These are phyloP conservation scores for Tricholoma saponaceum DNA, from an alignment of 768 basidiomycete species.

Conservation along the genomic window DNA sequence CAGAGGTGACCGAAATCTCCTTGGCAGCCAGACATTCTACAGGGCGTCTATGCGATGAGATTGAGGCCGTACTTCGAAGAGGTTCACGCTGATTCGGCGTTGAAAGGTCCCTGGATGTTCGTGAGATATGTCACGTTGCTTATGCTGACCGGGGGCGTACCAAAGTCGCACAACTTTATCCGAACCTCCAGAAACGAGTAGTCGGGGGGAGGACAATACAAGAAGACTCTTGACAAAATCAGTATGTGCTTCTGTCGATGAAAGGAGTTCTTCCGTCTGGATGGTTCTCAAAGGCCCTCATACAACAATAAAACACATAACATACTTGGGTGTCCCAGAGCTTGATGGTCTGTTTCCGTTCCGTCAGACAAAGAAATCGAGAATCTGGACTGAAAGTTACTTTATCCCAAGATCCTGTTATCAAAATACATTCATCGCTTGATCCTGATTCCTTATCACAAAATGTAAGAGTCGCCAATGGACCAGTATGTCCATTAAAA, in stretches of 20 bases:
- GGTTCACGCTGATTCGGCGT: constrained; percentile 34
- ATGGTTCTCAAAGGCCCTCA: not conserved
- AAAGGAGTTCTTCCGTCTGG: constrained; percentile 69
- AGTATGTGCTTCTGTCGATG: constrained; percentile 70
- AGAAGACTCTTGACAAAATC: constrained; percentile 91
- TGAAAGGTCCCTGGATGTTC: constrained; percentile 57
- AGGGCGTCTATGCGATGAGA: constrained; percentile 85
- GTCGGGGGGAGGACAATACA: constrained; percentile 56
- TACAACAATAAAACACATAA: constrained; percentile 2
- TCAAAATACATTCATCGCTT: constrained; percentile 48
- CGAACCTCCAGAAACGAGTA: constrained; percentile 85
- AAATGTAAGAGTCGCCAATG: constrained; percentile 82
- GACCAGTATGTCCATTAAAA: constrained; percentile 83
- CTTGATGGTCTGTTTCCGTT: constrained; percentile 63
- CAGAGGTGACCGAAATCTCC: constrained; percentile 38
- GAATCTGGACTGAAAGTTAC: constrained; percentile 25
- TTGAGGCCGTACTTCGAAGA: constrained; percentile 54
- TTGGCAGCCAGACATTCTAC: constrained; percentile 74
- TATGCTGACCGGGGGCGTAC: constrained; percentile 40
- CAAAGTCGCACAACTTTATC: constrained; percentile 88
- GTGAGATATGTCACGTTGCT: not conserved
- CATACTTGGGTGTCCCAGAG: constrained; percentile 80
- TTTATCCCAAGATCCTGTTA: constrained; percentile 96
- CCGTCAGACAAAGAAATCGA: constrained; percentile 8
- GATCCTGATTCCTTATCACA: constrained; percentile 37